Evolutionary conservation across 139 green algal genomes (phyloP), one percentile per base, ranked within the genome.

Genomic region (Haematococcus lacustris): DNA sequence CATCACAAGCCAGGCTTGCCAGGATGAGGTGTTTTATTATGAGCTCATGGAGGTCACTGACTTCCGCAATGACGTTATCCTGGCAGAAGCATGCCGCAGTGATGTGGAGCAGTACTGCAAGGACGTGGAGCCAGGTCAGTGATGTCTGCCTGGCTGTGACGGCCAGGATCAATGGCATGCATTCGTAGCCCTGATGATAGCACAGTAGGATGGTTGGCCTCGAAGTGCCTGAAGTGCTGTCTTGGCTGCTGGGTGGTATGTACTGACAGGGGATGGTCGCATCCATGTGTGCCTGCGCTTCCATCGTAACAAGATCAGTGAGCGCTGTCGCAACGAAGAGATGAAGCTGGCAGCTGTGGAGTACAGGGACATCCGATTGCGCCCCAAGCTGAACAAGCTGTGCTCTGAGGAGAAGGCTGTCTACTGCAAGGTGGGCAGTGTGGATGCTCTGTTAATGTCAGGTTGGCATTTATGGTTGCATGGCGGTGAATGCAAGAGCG

Each of bases 1-100:
- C 38, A 88, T 97, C 39, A 85, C 76, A 23, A 82, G 38, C 39
- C 75, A 87, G 39, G 81, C 80, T 3, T 97, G 92, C 80, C 85
- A 88, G 61, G 84, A 94, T 30, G 89, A 97, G 82, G 80, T 97
- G 3, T 95, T 96, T 70, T 89, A 91, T 68, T 92, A 91, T 63
- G 78, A 93, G 79, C 88, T 93, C 59, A 91, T 90, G 86, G 86
- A 95, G 86, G 89, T 74, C 53, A 71, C 38, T 38, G 74, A 79
- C 76, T 81, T 34, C 81, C 75, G 75, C 9, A 76, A 76, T 38
- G 85, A 96, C 38, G 81, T 90, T 2, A 84, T 90, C 9, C 76
- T 96, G 73, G 84, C 83, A 0, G 84, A 91, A 60, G 88, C 89
- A 7, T 97, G 92, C 83, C 65, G 76, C 21, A 71, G 64, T 0